Evolutionary conservation across 495 filamentous ascomycete species (phyloP).

Genomic region (Penicillium ochrochloron): DNA sequence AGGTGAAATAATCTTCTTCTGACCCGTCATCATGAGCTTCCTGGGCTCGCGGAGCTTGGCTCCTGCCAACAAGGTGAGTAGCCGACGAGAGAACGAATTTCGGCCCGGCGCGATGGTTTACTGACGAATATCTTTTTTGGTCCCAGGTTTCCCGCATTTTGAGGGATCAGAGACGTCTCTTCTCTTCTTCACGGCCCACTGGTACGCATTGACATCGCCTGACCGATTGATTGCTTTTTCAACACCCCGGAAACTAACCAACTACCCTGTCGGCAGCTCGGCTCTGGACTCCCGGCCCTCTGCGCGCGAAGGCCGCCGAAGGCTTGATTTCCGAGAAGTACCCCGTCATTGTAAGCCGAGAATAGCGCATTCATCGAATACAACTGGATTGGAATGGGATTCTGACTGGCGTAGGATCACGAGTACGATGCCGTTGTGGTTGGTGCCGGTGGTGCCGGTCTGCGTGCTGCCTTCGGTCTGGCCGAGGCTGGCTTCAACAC

Average conservation of each 20-base stretch:
- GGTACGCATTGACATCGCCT: conserved; percentile 57
- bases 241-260: conserved; percentile 35
- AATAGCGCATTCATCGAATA: not conserved
- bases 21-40: conserved; percentile 59
- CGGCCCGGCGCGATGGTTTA: conserved; percentile 25
- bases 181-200: conserved; percentile 83
- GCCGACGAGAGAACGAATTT: conserved; percentile 31
- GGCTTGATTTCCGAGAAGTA: conserved; percentile 84
- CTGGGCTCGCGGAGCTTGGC: conserved; percentile 62
- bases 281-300: conserved; percentile 80
- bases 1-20: conserved; percentile 36
- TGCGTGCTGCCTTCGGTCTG: conserved; percentile 94
- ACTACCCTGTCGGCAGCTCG: conserved; percentile 57
- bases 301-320: conserved; percentile 90
- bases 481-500: conserved; percentile 98
- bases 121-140: conserved; percentile 29
- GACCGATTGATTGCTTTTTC: conserved; percentile 17
- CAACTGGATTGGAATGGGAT: conserved; percentile 11
- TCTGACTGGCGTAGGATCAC: conserved; percentile 61
- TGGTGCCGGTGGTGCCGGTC: conserved; percentile 90
- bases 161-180: conserved; percentile 66
- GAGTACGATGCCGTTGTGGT: conserved; percentile 91
- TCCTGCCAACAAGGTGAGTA: conserved; percentile 59
- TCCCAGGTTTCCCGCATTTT: conserved; percentile 51
- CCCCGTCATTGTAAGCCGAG: conserved; percentile 80